Percentiles rank a stretch among this genome's conserved stretches.
Evolutionary conservation across 148 eudicot genomes (phyloP).

Genomic region (Salicornia ramosissima): DNA sequence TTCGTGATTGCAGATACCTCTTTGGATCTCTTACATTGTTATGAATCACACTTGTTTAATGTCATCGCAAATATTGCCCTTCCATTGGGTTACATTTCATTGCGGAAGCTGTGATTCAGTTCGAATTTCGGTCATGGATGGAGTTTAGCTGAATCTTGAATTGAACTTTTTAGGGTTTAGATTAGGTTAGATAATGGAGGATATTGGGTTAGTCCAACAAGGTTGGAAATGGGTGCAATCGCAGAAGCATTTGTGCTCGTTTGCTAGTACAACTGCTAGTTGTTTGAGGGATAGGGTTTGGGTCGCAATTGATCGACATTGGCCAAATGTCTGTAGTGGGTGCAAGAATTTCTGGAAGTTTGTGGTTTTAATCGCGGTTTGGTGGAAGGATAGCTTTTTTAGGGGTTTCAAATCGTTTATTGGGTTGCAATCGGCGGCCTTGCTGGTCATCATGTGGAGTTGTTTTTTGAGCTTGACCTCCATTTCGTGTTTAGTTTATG

Average conservation of each 20-base stretch:
- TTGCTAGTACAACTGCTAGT: conserved; percentile 33
- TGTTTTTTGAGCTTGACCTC: conserved; percentile 96
- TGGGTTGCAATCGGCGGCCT: conserved; percentile 65
- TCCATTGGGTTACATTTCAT: conserved; percentile 21
- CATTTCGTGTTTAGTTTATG: conserved; percentile 75
- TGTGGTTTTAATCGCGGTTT: conserved; percentile 40
- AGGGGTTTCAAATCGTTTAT: conserved; percentile 53
- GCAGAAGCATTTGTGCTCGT: conserved; percentile 50
- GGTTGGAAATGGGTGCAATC: conserved; percentile 84
- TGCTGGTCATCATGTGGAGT: conserved; percentile 94
- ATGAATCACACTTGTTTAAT: conserved; percentile 20
- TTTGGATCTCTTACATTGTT: conserved; percentile 15
- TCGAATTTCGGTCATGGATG: conserved; percentile 7
- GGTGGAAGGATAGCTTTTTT: conserved; percentile 59
- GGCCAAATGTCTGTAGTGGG: conserved; percentile 81
- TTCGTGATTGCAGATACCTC: conserved; percentile 12
- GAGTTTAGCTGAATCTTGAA: conserved; percentile 14
- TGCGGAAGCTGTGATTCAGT: conserved; percentile 11
- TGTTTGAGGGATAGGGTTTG: conserved; percentile 58
- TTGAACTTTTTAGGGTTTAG: conserved; percentile 6
- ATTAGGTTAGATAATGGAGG: conserved; percentile 52
- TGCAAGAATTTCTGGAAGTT: conserved; percentile 45
- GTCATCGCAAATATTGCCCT: neutral
- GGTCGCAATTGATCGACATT: conserved; percentile 51
- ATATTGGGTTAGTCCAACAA: conserved; percentile 78